Conservation (phyloP, 1,284 basidiomycete species). For the Cystobasidium pallidum region DNA sequence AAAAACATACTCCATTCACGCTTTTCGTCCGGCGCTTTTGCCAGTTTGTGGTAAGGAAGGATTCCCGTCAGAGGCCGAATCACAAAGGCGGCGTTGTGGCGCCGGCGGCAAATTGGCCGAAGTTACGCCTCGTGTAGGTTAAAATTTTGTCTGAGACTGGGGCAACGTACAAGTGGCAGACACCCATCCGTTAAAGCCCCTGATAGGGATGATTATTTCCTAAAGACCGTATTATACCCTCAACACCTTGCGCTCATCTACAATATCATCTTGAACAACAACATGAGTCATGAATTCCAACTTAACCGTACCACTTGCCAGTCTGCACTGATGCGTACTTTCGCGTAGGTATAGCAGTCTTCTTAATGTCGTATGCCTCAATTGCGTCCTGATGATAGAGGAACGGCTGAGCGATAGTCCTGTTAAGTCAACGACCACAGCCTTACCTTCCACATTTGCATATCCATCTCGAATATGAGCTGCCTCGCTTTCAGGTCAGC, state of each 20-base stretch:
- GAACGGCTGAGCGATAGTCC: neutral
- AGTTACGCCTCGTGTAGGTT: too few species aligned
- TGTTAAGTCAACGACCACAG: neutral
- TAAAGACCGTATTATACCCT: too few species aligned
- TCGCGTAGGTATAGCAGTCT: constrained; percentile 59
- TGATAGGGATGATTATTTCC: too few species aligned
- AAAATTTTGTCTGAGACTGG: too few species aligned
- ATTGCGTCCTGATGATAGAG: constrained; percentile 65
- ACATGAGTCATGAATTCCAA: neutral
- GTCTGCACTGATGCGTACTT: constrained; percentile 1
- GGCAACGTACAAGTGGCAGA: too few species aligned
- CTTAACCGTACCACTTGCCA: constrained; percentile 40
- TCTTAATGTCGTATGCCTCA: constrained; percentile 73
- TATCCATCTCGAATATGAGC: constrained; percentile 40
- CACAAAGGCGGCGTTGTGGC: neutral
- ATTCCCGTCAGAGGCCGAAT: neutral
- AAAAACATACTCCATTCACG: constrained; percentile 42
- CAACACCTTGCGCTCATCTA: too few species aligned
- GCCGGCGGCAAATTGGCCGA: too few species aligned
- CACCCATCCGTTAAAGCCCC: too few species aligned
- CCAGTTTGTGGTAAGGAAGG: neutral
- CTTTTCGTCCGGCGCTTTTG: neutral
- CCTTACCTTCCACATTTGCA: constrained; percentile 41
- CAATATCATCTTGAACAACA: neutral
- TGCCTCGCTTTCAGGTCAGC: constrained; percentile 24